Percentiles rank a stretch among this genome's conserved stretches.
Evolutionary conservation across 192 early-diverging fungal genomes (phyloP).

Genomic region (Umbelopsis ramanniana): DNA sequence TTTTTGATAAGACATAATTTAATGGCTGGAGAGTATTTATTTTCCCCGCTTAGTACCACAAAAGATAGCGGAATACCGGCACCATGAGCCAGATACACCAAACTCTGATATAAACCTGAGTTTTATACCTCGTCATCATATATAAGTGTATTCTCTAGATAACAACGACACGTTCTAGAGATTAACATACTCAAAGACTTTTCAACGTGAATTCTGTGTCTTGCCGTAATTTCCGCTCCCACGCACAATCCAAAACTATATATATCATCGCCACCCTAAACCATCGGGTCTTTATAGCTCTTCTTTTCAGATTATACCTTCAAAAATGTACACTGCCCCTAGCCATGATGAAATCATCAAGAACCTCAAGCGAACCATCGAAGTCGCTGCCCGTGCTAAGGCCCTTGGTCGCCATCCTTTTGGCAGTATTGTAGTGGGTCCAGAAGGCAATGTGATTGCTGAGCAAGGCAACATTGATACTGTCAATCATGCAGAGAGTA

Average conservation of each 20-base stretch:
- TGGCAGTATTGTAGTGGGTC: constrained; percentile 32
- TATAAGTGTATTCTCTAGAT: neutral
- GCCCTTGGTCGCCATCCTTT: constrained; percentile 31
- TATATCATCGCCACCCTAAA: neutral
- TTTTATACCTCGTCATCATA: neutral
- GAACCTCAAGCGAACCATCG: constrained; percentile 26
- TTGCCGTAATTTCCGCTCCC: too few relatives aligned
- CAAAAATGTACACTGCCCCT: constrained; percentile 8
- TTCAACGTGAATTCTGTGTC: too few relatives aligned
- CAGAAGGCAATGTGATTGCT: constrained; percentile 25
- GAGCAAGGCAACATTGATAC: constrained; percentile 42
- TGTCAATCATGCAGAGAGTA: constrained; percentile 34
- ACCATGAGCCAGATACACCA: neutral
- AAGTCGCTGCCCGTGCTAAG: constrained; percentile 25
- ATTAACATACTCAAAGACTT: too few relatives aligned
- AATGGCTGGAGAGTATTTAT: neutral
- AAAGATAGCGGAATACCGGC: constrained; percentile 1
- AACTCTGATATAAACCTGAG: neutral
- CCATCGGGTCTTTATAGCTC: neutral
- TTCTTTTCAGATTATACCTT: neutral
- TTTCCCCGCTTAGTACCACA: neutral
- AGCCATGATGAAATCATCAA: constrained; percentile 23
- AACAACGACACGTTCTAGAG: too few relatives aligned
- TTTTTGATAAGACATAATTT: neutral
- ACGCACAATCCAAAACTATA: neutral